Percentiles rank a stretch among this genome's conserved stretches.
Conservation (phyloP, 768 basidiomycete species). For the Agrocybe chaxingu region DNA sequence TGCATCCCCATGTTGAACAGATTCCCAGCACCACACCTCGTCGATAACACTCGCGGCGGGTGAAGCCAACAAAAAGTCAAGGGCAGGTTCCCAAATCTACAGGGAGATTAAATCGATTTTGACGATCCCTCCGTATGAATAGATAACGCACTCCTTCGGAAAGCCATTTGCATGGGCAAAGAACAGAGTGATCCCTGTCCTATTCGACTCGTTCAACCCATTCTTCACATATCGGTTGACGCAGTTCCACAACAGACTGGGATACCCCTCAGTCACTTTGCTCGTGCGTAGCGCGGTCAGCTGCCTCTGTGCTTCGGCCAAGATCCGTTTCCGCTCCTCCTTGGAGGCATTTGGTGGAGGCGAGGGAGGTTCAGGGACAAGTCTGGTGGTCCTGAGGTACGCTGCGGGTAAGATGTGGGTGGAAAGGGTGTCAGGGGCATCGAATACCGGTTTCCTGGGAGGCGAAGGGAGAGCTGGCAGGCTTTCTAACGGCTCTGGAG, state of each 20-base stretch:
- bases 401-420: slow-evolving; percentile 59
- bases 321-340: slow-evolving; percentile 27
- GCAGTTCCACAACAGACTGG: slow-evolving; percentile 60
- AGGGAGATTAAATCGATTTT: neutral
- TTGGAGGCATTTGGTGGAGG: slow-evolving; percentile 26
- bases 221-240: slow-evolving; percentile 65
- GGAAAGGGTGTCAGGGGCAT: slow-evolving; percentile 37
- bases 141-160: slow-evolving; percentile 64
- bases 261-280: slow-evolving; percentile 34
- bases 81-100: slow-evolving; percentile 78
- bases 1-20: slow-evolving; percentile 85
- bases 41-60: slow-evolving; percentile 37
- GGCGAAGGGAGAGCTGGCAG: slow-evolving; percentile 38
- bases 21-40: slow-evolving; percentile 84
- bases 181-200: slow-evolving; percentile 63
- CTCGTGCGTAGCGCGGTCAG: slow-evolving; percentile 28
- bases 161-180: slow-evolving; percentile 87
- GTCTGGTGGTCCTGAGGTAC: slow-evolving; percentile 42
- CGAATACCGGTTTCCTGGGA: slow-evolving; percentile 29
- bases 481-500: slow-evolving; percentile 26
- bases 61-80: slow-evolving; percentile 49
- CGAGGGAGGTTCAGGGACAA: slow-evolving; percentile 29
- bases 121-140: neutral
- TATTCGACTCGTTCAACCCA: slow-evolving; percentile 17
- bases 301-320: slow-evolving; percentile 19